These are phyloP conservation scores for Crotalaria pallida DNA, from an alignment of 306 rosid species.

Conservation along the genomic window DNA sequence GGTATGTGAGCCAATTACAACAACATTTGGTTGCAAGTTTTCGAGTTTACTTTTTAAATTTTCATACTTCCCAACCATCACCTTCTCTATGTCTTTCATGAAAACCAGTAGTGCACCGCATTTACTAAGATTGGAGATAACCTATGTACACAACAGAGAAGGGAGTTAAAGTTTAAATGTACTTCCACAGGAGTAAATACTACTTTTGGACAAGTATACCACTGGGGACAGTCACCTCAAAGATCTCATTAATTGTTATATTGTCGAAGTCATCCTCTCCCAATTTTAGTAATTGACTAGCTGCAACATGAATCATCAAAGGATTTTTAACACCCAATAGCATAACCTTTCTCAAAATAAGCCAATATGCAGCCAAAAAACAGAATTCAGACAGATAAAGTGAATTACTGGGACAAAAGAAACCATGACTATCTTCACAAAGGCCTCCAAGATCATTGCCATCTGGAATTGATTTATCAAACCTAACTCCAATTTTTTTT, in stretches of 20 bases:
- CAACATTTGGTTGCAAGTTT: slow-evolving; percentile 66
- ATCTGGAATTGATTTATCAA: slow-evolving; percentile 88
- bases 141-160: slow-evolving; percentile 34
- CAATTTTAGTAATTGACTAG: slow-evolving; percentile 58
- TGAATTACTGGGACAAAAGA: slow-evolving; percentile 81
- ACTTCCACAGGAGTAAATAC: slow-evolving; percentile 19
- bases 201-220: slow-evolving; percentile 2
- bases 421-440: slow-evolving; percentile 86
- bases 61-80: slow-evolving; percentile 59
- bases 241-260: slow-evolving; percentile 69
- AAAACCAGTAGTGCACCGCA: slow-evolving; percentile 63
- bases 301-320: slow-evolving; percentile 36
- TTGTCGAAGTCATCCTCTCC: slow-evolving; percentile 81
- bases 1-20: slow-evolving; percentile 81
- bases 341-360: not conserved
- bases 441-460: slow-evolving; percentile 95
- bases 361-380: not conserved
- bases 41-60: slow-evolving; percentile 68
- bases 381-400: slow-evolving; percentile 6
- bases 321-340: slow-evolving; percentile 9
- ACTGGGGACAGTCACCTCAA: slow-evolving; percentile 59
- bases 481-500: slow-evolving; percentile 94
- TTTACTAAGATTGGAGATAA: slow-evolving; percentile 63
- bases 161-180: slow-evolving; percentile 4
- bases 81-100: slow-evolving; percentile 85